Percentiles rank a stretch among this genome's conserved stretches.
phyloP scores from a whole-genome alignment of 805 yeast genomes.

The Wickerhamiella domercqiae region DNA sequence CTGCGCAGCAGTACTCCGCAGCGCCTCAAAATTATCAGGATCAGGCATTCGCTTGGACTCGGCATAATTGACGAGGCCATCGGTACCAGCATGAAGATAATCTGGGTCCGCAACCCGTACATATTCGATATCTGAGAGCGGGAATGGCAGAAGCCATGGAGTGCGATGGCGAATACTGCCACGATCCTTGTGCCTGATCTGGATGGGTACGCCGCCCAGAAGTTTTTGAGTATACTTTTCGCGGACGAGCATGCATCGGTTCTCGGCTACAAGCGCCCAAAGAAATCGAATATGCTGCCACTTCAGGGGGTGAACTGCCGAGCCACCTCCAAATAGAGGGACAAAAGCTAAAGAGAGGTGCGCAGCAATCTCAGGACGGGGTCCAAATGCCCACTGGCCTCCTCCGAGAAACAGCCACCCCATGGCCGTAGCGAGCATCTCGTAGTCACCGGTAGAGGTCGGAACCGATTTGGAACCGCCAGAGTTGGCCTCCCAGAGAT shows the following conservation, averaged over 20 bases:
- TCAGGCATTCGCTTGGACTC: not conserved
- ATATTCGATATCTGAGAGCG: slow-evolving; percentile 32
- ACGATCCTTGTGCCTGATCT: slow-evolving; percentile 19
- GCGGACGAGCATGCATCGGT: slow-evolving; percentile 63
- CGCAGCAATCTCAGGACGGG: slow-evolving; percentile 49
- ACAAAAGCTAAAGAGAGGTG: slow-evolving; percentile 44
- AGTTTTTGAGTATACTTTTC: slow-evolving; percentile 50
- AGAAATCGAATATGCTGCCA: slow-evolving; percentile 79
- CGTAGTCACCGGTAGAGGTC: not conserved
- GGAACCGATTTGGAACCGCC: not conserved
- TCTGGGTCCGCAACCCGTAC: slow-evolving; percentile 35
- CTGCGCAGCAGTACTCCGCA: slow-evolving; percentile 3
- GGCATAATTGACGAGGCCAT: not conserved
- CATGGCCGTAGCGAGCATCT: slow-evolving; percentile 30
- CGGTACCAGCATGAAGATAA: slow-evolving; percentile 36
- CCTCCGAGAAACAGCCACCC: slow-evolving; percentile 87
- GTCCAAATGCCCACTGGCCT: slow-evolving; percentile 71
- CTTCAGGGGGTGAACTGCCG: slow-evolving; percentile 25
- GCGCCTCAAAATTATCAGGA: not conserved
- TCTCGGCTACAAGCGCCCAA: slow-evolving; percentile 76
- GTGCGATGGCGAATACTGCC: slow-evolving; percentile 25
- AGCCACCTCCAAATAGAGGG: slow-evolving; percentile 8
- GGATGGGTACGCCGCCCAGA: slow-evolving; percentile 26
- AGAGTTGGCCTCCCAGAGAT: slow-evolving; percentile 27
- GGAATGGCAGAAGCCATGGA: slow-evolving; percentile 64